Conservation (phyloP, 2,329 filamentous ascomycete species). For the Claviceps quebecensis region DNA sequence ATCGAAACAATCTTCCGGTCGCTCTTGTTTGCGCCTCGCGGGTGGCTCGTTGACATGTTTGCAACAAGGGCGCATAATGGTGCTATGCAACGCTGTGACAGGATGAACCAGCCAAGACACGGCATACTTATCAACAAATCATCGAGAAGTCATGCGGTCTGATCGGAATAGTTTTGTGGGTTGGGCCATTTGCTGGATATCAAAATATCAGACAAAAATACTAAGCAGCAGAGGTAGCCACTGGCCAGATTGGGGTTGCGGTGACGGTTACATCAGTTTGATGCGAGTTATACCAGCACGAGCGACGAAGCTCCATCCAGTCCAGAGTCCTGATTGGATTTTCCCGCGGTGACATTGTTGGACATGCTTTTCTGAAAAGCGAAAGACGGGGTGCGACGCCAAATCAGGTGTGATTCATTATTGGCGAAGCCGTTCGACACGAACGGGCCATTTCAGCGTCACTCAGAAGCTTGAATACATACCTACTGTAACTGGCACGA, state of each 20-base stretch:
- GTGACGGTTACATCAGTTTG: not conserved
- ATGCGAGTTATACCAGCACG: not conserved
- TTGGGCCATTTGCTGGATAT: no score
- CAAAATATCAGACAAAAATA: no score
- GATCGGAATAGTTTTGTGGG: not conserved
- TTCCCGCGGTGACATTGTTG: not conserved
- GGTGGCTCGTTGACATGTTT: not conserved
- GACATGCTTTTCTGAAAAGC: not conserved
- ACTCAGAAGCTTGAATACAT: not conserved
- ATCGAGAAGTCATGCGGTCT: not conserved
- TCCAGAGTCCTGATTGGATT: not conserved
- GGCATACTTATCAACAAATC: not conserved
- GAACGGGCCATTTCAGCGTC: not conserved
- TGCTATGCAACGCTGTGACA: not conserved
- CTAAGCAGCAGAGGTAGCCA: no score
- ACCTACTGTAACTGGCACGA: not conserved
- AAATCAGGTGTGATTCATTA: not conserved
- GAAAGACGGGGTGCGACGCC: not conserved
- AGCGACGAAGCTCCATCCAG: not conserved
- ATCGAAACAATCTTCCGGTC: not conserved
- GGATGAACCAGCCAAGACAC: not conserved
- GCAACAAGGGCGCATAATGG: not conserved
- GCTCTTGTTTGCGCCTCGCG: not conserved
- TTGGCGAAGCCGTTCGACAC: not conserved
- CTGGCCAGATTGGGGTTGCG: not conserved